A percentile compares a stretch with the other conserved stretches of the same genome.
These are phyloP conservation scores for Metarhizium brunneum DNA, from an alignment of 2,329 filamentous ascomycete genomes.

Conservation along the genomic window DNA sequence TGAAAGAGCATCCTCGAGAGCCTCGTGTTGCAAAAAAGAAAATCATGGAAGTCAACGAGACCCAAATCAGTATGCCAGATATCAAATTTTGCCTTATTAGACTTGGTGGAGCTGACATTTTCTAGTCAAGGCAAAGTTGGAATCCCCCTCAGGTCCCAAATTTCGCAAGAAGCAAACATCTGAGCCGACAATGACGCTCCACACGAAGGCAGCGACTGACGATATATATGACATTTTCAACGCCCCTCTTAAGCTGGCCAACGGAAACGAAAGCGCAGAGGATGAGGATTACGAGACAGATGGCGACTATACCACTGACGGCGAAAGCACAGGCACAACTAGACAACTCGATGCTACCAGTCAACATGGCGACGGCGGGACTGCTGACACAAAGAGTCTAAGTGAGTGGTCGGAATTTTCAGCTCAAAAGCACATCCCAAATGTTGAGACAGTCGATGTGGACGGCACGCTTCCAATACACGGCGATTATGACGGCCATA, in stretches of 20 bases:
- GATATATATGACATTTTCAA: slow-evolving; percentile 98
- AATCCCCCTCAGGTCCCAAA: slow-evolving; percentile 80
- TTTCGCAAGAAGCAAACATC: slow-evolving; percentile 63
- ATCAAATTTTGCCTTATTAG: neutral
- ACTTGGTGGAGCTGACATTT: slow-evolving; percentile 17
- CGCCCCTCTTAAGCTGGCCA: slow-evolving; percentile 46
- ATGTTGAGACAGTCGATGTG: slow-evolving; percentile 23
- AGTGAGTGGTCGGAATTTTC: slow-evolving; percentile 90
- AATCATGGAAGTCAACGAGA: slow-evolving; percentile 78
- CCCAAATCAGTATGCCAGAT: slow-evolving; percentile 69
- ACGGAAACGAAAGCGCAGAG: slow-evolving; percentile 35
- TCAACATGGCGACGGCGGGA: slow-evolving; percentile 37
- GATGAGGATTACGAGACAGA: slow-evolving; percentile 66
- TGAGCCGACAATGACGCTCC: slow-evolving; percentile 97
- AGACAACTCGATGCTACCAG: slow-evolving; percentile 45
- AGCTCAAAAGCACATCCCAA: slow-evolving; percentile 59
- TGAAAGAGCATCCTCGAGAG: slow-evolving; percentile 34
- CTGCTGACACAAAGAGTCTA: slow-evolving; percentile 50
- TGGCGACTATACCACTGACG: slow-evolving; percentile 73
- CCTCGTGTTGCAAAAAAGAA: slow-evolving; percentile 56
- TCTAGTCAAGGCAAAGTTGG: slow-evolving; percentile 82
- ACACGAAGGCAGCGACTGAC: slow-evolving; percentile 89
- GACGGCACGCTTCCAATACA: slow-evolving; percentile 22
- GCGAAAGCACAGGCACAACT: slow-evolving; percentile 74
- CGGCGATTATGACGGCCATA: slow-evolving; percentile 3